phyloP scores from a whole-genome alignment of 306 rosid genomes.

The Dalbergia oliveri region DNA sequence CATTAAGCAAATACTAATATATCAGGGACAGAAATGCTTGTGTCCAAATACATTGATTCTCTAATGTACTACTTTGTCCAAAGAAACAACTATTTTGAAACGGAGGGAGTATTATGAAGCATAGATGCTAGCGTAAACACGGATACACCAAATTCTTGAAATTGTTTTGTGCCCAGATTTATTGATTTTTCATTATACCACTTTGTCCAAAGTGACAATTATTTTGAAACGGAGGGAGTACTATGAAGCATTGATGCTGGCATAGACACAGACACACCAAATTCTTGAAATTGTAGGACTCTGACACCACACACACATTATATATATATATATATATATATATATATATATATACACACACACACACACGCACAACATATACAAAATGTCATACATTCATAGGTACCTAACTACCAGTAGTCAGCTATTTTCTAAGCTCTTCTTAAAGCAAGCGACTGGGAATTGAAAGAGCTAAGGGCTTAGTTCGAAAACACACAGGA shows the following conservation, averaged over 20 bases:
- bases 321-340: no score
- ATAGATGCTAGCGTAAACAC: no score
- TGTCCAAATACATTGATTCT: no score
- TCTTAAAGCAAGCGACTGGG: background rate
- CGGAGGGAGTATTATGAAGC: no score
- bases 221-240: background rate
- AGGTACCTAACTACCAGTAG: background rate
- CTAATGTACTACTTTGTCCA: no score
- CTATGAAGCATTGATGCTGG: background rate
- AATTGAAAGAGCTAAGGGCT: background rate
- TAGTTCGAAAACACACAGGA: background rate
- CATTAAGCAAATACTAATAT: slow-evolving; percentile 20
- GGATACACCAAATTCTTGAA: no score
- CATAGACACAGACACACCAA: background rate
- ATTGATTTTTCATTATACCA: no score
- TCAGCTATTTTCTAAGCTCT: background rate
- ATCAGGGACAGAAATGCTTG: background rate
- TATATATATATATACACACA: no score
- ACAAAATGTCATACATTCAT: no score
- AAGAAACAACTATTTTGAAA: no score
- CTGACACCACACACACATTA: background rate
- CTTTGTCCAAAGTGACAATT: no score
- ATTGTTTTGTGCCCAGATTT: no score
- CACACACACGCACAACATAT: background rate
- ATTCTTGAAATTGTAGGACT: background rate